These are phyloP conservation scores for Podila epicladia DNA, from an alignment of 192 early-diverging fungal genomes.

Conservation along the genomic window DNA sequence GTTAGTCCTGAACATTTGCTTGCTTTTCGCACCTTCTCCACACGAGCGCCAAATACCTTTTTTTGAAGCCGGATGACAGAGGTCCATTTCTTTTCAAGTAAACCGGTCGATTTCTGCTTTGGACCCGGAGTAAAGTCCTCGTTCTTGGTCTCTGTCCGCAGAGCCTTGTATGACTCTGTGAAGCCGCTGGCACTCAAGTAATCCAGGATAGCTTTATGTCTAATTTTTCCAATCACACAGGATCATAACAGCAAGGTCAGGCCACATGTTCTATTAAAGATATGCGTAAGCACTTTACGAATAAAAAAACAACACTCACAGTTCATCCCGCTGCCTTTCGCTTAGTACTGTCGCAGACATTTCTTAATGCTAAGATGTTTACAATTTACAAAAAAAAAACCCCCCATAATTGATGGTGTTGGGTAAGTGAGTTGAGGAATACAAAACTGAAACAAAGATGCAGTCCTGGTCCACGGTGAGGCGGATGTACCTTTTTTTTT, in stretches of 20 bases:
- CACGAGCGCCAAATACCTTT: slow-evolving; percentile 60
- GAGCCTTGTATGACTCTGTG: slow-evolving; percentile 69
- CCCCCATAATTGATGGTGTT: not conserved
- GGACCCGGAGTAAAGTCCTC: slow-evolving; percentile 77
- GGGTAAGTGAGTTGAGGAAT: not conserved
- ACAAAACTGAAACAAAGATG: too few relatives aligned
- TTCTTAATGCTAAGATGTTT: slow-evolving; percentile 5
- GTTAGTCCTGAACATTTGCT: not conserved
- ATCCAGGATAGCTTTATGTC: slow-evolving; percentile 86
- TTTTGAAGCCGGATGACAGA: slow-evolving; percentile 94
- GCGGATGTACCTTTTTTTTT: too few relatives aligned
- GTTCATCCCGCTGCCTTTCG: slow-evolving; percentile 79
- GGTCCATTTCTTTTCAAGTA: slow-evolving; percentile 95
- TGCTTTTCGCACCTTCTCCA: not conserved
- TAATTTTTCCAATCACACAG: slow-evolving; percentile 12
- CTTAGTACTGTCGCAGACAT: slow-evolving; percentile 64
- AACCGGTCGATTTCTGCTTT: slow-evolving; percentile 80
- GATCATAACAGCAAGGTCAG: not conserved
- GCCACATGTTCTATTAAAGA: not conserved
- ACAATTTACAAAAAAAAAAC: not conserved
- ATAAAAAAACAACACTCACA: slow-evolving; percentile 58
- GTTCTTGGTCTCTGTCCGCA: slow-evolving; percentile 78
- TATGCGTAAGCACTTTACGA: not conserved
- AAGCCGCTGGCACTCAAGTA: slow-evolving; percentile 85
- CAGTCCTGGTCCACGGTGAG: too few relatives aligned